Percentiles rank a stretch among this genome's conserved stretches.
phyloP scores from a whole-genome alignment of 768 basidiomycete species.

The Russula griseocarnosa region DNA sequence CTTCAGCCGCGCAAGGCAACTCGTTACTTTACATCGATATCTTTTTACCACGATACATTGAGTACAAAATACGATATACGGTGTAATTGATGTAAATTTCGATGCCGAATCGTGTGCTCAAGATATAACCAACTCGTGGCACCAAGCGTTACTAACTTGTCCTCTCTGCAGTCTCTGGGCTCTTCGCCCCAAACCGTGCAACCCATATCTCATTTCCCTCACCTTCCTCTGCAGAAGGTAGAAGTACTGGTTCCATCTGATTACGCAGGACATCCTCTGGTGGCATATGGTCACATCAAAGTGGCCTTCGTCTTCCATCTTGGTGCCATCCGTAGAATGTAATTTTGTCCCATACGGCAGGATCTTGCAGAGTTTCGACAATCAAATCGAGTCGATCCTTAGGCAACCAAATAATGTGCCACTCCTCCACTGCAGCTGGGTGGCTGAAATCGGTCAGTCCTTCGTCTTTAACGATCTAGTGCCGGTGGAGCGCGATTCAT shows the following conservation, averaged over 20 bases:
- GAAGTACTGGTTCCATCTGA: not conserved
- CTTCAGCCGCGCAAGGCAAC: too few relatives aligned
- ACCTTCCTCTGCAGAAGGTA: conserved; percentile 2
- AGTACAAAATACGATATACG: not conserved
- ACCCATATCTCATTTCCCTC: not conserved
- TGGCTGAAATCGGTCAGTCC: conserved; percentile 67
- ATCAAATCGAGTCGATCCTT: conserved; percentile 62
- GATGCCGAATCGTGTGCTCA: not conserved
- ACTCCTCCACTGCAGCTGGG: conserved; percentile 70
- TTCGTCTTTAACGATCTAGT: conserved; percentile 33
- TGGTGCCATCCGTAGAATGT: conserved; percentile 48
- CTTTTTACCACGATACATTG: not conserved
- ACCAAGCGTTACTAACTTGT: not conserved
- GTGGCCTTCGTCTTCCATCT: conserved; percentile 59
- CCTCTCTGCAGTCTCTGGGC: not conserved
- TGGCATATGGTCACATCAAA: conserved; percentile 49
- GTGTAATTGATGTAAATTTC: not conserved
- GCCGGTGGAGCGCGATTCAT: conserved; percentile 14
- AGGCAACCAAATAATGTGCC: conserved; percentile 86
- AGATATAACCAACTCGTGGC: not conserved
- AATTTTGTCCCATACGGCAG: conserved; percentile 49
- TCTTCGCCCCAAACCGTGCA: not conserved
- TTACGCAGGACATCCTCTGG: conserved; percentile 34
- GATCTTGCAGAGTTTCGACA: conserved; percentile 57
- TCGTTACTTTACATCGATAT: not conserved